phyloP scores from a whole-genome alignment of 2,329 filamentous ascomycete genomes.

The Rhinocladiella mackenziei region DNA sequence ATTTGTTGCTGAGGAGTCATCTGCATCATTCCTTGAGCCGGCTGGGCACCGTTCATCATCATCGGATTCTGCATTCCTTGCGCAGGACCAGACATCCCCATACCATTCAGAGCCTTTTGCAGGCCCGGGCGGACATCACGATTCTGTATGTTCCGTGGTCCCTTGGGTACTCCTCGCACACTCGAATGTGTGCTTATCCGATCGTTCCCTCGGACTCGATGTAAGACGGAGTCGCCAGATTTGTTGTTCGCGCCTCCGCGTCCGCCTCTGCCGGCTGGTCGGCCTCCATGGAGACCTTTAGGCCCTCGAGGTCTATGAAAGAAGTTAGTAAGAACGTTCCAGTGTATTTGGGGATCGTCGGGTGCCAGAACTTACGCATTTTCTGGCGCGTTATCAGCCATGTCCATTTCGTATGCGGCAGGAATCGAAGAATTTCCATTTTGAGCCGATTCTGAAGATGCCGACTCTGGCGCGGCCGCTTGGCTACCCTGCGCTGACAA shows the following conservation, averaged over 20 bases:
- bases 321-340: slow-evolving; percentile 12
- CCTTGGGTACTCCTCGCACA: slow-evolving; percentile 64
- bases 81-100: slow-evolving; percentile 20
- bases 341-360: neutral
- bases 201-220: slow-evolving; percentile 74
- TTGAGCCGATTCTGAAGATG: slow-evolving; percentile 13
- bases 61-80: slow-evolving; percentile 42
- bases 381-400: slow-evolving; percentile 29
- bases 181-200: slow-evolving; percentile 61
- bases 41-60: slow-evolving; percentile 42
- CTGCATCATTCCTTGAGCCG: slow-evolving; percentile 48
- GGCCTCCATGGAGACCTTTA: slow-evolving; percentile 83
- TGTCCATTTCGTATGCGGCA: slow-evolving; percentile 26
- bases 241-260: slow-evolving; percentile 84
- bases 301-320: slow-evolving; percentile 77
- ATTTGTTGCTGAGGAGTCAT: slow-evolving; percentile 67
- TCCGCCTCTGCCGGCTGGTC: slow-evolving; percentile 64
- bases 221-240: slow-evolving; percentile 67
- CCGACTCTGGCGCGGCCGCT: slow-evolving; percentile 43
- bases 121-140: slow-evolving; percentile 45
- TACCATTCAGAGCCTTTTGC: slow-evolving; percentile 43
- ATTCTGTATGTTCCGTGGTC: slow-evolving; percentile 57
- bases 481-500: slow-evolving; percentile 59
- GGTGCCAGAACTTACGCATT: slow-evolving; percentile 27
- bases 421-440: slow-evolving; percentile 55